Conservation (phyloP, 2,329 filamentous ascomycete genomes). For the Diaporthe sp. region DNA sequence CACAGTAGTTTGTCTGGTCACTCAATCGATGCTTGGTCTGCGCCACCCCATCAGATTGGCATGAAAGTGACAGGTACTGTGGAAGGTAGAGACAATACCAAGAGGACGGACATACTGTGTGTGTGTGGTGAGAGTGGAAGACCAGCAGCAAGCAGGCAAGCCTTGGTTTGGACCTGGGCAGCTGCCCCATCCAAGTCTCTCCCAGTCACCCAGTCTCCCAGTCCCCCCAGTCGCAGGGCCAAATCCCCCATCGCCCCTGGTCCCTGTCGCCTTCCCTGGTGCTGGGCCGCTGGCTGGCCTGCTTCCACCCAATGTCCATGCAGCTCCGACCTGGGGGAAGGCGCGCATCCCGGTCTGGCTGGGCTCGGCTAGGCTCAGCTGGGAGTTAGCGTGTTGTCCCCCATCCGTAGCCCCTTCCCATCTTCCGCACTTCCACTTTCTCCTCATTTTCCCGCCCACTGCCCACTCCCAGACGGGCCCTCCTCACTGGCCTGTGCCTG, state of each 20-base stretch:
- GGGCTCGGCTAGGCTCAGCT: constrained; percentile 25
- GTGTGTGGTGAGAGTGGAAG: too few species aligned
- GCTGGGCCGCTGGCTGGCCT: constrained; percentile 20
- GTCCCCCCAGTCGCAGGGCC: background rate
- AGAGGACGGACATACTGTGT: constrained; percentile 11
- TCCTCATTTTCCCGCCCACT: constrained; percentile 38
- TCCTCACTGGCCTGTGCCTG: constrained; percentile 15
- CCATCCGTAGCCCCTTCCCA: constrained; percentile 30
- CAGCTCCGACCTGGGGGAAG: constrained; percentile 28
- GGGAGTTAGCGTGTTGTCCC: constrained; percentile 9
- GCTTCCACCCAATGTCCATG: constrained; percentile 8
- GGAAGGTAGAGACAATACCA: too few species aligned
- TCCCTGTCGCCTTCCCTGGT: background rate
- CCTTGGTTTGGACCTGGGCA: constrained; percentile 25
- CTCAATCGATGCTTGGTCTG: constrained; percentile 6
- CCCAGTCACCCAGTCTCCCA: background rate
- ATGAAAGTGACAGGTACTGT: too few species aligned
- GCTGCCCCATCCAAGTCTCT: background rate
- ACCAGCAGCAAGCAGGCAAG: too few species aligned
- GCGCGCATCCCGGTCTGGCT: constrained; percentile 22
- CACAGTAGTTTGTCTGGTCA: background rate
- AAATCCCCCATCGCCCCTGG: constrained; percentile 5
- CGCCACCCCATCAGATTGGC: constrained; percentile 8
- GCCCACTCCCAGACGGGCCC: constrained; percentile 29
- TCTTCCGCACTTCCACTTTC: constrained; percentile 33